A percentile compares a stretch with the other conserved stretches of the same genome.
phyloP scores from a whole-genome alignment of 768 basidiomycete genomes.

The Lactarius sanguifluus region DNA sequence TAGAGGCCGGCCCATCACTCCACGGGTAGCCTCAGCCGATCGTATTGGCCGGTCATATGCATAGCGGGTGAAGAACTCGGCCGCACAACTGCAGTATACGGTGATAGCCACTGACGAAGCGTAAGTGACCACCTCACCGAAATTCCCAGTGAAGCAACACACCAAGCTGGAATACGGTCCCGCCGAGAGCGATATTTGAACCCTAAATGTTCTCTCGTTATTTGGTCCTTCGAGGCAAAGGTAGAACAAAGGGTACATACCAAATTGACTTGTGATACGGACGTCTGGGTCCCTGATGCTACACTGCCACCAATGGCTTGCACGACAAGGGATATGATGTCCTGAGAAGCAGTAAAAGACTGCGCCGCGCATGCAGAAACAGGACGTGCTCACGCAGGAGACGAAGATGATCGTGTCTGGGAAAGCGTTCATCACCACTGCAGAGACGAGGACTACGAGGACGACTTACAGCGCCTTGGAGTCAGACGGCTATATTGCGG shows the following conservation, averaged over 20 bases:
- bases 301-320: constrained; percentile 25
- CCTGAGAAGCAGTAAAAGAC: constrained; percentile 15
- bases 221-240: not conserved
- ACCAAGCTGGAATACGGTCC: constrained; percentile 27
- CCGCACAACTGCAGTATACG: constrained; percentile 17
- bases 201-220: constrained; percentile 1
- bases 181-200: constrained; percentile 22
- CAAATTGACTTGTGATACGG: not conserved
- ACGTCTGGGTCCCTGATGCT: constrained; percentile 5
- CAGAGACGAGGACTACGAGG: not conserved
- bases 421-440: not conserved
- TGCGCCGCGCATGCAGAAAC: not conserved
- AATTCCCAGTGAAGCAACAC: not conserved
- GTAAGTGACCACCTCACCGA: not conserved
- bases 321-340: constrained; percentile 23
- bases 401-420: constrained; percentile 23
- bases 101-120: constrained; percentile 17
- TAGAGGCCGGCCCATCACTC: constrained; percentile 4
- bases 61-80: constrained; percentile 22
- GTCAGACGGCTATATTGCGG: constrained; percentile 27
- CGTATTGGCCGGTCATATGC: constrained; percentile 13
- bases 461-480: constrained; percentile 22
- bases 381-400: constrained; percentile 17
- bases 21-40: not conserved
- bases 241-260: constrained; percentile 5